A percentile compares a stretch with the other conserved stretches of the same genome.
Conservation (phyloP, 768 basidiomycete species). For the Dentipellis fragilis region DNA sequence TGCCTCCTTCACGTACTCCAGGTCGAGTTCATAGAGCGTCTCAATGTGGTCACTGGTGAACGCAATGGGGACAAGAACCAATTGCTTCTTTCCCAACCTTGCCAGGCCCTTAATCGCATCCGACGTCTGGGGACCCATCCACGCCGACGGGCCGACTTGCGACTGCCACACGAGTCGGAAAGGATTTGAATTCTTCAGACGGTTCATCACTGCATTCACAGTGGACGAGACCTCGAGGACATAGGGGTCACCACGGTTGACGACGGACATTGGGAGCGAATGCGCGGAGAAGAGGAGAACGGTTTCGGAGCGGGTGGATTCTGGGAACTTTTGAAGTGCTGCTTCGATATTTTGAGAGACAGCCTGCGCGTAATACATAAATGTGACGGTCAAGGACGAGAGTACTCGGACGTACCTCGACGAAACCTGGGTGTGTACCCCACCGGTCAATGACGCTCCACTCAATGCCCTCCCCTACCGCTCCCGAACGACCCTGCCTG, state of each 20-base stretch:
- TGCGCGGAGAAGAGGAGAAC: conserved; percentile 95
- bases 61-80: conserved; percentile 86
- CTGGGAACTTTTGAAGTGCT: conserved; percentile 71
- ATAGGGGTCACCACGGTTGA: conserved; percentile 98
- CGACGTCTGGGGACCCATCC: conserved; percentile 96
- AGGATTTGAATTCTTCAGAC: conserved; percentile 70
- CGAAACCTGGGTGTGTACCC: conserved; percentile 90
- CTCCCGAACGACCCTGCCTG: conserved; percentile 46
- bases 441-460: conserved; percentile 99
- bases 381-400: neutral
- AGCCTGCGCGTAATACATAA: conserved; percentile 40
- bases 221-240: conserved; percentile 90
- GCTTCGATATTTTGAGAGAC: conserved; percentile 82
- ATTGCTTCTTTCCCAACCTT: conserved; percentile 64
- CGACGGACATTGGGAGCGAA: conserved; percentile 94
- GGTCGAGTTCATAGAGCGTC: conserved; percentile 91
- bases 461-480: conserved; percentile 53
- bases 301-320: conserved; percentile 56
- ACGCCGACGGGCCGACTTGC: conserved; percentile 92
- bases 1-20: conserved; percentile 89
- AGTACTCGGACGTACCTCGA: conserved; percentile 57
- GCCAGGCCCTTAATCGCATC: conserved; percentile 86
- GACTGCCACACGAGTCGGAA: conserved; percentile 97
- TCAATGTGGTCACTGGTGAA: conserved; percentile 99
- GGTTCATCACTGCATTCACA: conserved; percentile 88